Conservation (phyloP, 345 rosid genomes). For the Citropsis articulata region DNA sequence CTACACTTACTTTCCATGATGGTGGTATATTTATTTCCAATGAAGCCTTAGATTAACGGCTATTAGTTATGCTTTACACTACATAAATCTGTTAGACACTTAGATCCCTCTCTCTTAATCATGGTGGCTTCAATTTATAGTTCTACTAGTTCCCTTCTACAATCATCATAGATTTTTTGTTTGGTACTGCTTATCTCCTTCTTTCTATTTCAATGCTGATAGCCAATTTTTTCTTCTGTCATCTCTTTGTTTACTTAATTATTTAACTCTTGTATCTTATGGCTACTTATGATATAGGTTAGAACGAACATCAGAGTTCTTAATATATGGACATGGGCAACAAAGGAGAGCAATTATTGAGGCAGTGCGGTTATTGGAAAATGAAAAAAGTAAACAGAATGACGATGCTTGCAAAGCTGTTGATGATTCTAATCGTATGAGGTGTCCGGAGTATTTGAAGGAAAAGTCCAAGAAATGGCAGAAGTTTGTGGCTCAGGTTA, state of each 20-base stretch:
- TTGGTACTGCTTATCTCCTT: neutral
- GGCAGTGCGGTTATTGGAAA: conserved; percentile 71
- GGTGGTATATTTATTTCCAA: neutral
- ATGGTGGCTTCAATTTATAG: neutral
- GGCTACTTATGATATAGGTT: conserved; percentile 43
- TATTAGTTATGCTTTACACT: neutral
- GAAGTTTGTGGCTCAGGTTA: conserved; percentile 84
- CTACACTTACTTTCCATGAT: neutral
- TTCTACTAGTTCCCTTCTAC: neutral
- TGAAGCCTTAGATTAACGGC: neutral
- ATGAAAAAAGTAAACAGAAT: conserved; percentile 42
- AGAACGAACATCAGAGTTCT: conserved; percentile 80
- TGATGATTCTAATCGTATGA: conserved; percentile 36
- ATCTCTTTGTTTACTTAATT: conserved; percentile 12
- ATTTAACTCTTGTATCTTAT: conserved; percentile 10
- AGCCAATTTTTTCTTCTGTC: neutral
- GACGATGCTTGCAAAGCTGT: conserved; percentile 32
- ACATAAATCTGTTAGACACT: neutral
- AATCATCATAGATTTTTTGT: neutral
- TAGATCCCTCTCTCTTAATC: neutral
- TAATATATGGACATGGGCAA: conserved; percentile 86
- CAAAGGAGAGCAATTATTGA: conserved; percentile 94
- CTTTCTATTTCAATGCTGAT: neutral
- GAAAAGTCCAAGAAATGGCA: conserved; percentile 90
- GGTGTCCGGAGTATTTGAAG: conserved; percentile 52